These are phyloP conservation scores for Solanum chmielewskii DNA, from an alignment of 257 asterid species.

Conservation along the genomic window DNA sequence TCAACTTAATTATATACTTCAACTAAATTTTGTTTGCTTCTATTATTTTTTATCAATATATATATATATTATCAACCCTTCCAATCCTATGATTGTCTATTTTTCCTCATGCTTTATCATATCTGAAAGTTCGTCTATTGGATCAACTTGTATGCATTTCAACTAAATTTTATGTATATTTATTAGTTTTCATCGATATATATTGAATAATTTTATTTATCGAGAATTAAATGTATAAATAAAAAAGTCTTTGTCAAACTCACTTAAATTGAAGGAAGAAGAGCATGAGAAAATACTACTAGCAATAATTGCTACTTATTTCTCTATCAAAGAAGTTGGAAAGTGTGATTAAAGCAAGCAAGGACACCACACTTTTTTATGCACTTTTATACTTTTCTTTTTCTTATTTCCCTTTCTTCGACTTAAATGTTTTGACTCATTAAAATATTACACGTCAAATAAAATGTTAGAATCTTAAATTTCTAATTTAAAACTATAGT, in stretches of 20 bases:
- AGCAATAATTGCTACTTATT: background rate
- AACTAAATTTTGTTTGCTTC: background rate
- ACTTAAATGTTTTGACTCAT: background rate
- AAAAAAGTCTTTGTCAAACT: background rate
- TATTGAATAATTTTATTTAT: background rate
- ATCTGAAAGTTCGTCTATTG: too few species aligned
- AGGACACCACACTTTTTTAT: conserved; percentile 8
- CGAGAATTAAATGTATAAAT: background rate
- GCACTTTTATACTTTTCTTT: background rate
- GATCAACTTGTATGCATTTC: too few species aligned
- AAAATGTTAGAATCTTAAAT: background rate
- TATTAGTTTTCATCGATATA: background rate
- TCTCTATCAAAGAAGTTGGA: conserved; percentile 6
- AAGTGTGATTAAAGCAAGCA: conserved; percentile 13
- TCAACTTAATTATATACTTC: background rate
- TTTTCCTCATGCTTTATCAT: background rate
- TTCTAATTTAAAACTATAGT: too few species aligned
- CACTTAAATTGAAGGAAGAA: background rate
- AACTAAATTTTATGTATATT: too few species aligned
- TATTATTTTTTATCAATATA: background rate
- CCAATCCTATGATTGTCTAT: background rate
- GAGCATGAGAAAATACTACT: background rate
- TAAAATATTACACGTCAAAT: background rate
- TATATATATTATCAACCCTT: background rate
- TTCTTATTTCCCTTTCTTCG: background rate